Evolutionary conservation across 2,329 filamentous ascomycete genomes (phyloP), one percentile per base, ranked within the genome.

Genomic region (Paraphaeosphaeria minitans): DNA sequence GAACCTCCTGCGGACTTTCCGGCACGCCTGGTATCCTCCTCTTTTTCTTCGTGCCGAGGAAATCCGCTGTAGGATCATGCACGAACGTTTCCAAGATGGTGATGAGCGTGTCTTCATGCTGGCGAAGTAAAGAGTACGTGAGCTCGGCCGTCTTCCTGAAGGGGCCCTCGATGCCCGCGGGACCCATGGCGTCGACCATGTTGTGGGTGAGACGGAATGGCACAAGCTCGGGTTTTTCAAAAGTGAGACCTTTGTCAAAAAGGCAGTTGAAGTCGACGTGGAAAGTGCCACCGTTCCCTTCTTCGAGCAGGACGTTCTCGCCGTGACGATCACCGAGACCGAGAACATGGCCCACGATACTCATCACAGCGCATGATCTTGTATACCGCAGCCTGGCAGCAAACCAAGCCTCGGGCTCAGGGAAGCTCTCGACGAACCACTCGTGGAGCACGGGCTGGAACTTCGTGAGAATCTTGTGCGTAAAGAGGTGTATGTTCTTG

Each of bases 181-280:
- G 89, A 5, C 95, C 95, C 88, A 99, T 98, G 12, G 95, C 96
- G 64, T 96, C 92, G 37, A 96, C 87, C 94, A 99, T 98, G 78
- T 99, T 99, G 82, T 97, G 94, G 4, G 95, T 99, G 43, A 99
- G 84, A 16, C 96, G 90, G 83, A 99, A 99, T 1, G 95, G 96
- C 1, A 99, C 95, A 31, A 90, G 84, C 77, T 99, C 95, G 0
- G 95, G 94, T 76, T 96, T 96, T 62, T 93, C 89, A 74, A 99
- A 98, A 0, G 93, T 97, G 42, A 94, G 85, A 1, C 95, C 95
- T 68, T 99, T 99, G 81, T 99, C 96, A 75, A 99, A 99, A 4
- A 99, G 87, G 77, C 96, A 99, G 79, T 99, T 99, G 84, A 99
- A 99, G 79, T 99, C 95, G 47, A 99, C 96, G 77, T 99, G 95